Conservation (phyloP, 116 monocot genomes). For the Cymodocea nodosa region DNA sequence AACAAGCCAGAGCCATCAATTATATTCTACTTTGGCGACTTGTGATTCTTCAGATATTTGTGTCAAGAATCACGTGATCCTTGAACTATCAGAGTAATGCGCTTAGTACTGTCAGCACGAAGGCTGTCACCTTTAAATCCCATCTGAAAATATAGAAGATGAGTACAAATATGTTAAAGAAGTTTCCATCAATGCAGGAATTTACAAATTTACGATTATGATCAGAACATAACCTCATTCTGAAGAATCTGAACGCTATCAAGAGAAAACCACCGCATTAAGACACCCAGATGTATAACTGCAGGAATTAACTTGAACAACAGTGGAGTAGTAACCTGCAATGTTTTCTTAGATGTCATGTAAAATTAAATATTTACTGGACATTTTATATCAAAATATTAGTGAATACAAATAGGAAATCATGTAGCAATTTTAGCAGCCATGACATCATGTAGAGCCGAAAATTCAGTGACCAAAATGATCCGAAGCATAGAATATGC, state of each 20-base stretch:
- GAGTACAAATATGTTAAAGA: background rate
- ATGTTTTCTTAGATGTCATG: background rate
- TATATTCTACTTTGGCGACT: conserved; percentile 6
- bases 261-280: conserved; percentile 74
- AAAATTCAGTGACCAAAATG: too few species aligned
- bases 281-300: conserved; percentile 80
- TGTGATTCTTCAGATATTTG: conserved; percentile 5
- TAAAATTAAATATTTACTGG: background rate
- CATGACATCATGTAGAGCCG: too few species aligned
- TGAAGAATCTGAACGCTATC: conserved; percentile 36
- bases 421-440: too few species aligned
- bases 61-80: conserved; percentile 49
- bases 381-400: too few species aligned
- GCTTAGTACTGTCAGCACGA: conserved; percentile 34
- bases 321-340: conserved; percentile 87
- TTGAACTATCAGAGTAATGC: conserved; percentile 51
- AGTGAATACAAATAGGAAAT: too few species aligned
- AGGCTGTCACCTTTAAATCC: conserved; percentile 39
- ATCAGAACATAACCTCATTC: conserved; percentile 37
- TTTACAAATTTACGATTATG: background rate
- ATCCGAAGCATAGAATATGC: too few species aligned
- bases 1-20: conserved; percentile 17
- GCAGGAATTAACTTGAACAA: conserved; percentile 92
- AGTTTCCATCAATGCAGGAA: background rate
- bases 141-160: conserved; percentile 22